Percentiles rank a stretch among this genome's conserved stretches.
These are phyloP conservation scores for Sporothrix sp. DNA, from an alignment of 2,329 filamentous ascomycete genomes.

Conservation along the genomic window DNA sequence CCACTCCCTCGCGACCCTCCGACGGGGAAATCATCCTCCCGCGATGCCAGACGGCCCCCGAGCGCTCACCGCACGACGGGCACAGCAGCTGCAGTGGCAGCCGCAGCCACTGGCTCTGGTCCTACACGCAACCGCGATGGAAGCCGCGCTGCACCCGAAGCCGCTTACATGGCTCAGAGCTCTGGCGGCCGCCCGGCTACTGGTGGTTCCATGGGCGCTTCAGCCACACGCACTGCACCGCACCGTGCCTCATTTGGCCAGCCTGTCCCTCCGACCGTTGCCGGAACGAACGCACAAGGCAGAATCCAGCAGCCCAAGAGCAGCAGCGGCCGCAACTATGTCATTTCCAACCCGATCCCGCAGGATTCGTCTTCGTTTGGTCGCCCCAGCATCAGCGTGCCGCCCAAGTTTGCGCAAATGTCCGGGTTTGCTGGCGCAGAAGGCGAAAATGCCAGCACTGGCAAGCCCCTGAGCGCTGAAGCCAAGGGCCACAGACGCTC, in stretches of 20 bases:
- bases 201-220: slow-evolving; percentile 67
- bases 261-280: slow-evolving; percentile 76
- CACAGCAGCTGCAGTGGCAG: slow-evolving; percentile 25
- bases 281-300: slow-evolving; percentile 80
- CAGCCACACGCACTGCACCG: slow-evolving; percentile 51
- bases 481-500: slow-evolving; percentile 56
- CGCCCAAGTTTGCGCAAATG: slow-evolving; percentile 48
- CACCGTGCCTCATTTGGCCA: slow-evolving; percentile 72
- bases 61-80: slow-evolving; percentile 38
- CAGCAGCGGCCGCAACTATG: slow-evolving; percentile 50
- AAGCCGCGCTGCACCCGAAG: slow-evolving; percentile 46
- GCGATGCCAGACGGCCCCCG: slow-evolving; percentile 34
- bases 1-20: slow-evolving; percentile 50
- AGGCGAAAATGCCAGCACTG: slow-evolving; percentile 30
- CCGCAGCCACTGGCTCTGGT: slow-evolving; percentile 31
- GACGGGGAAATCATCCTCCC: slow-evolving; percentile 28
- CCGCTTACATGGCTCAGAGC: slow-evolving; percentile 41
- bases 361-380: slow-evolving; percentile 45
- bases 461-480: slow-evolving; percentile 27
- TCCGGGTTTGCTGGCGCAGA: slow-evolving; percentile 46
- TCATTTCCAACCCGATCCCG: slow-evolving; percentile 57
- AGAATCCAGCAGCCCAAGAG: slow-evolving; percentile 72
- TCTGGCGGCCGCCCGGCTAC: slow-evolving; percentile 59
- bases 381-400: slow-evolving; percentile 51
- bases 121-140: slow-evolving; percentile 32